Evolutionary conservation across 192 early-diverging fungal genomes (phyloP).

Genomic region (Coemansia furcata): DNA sequence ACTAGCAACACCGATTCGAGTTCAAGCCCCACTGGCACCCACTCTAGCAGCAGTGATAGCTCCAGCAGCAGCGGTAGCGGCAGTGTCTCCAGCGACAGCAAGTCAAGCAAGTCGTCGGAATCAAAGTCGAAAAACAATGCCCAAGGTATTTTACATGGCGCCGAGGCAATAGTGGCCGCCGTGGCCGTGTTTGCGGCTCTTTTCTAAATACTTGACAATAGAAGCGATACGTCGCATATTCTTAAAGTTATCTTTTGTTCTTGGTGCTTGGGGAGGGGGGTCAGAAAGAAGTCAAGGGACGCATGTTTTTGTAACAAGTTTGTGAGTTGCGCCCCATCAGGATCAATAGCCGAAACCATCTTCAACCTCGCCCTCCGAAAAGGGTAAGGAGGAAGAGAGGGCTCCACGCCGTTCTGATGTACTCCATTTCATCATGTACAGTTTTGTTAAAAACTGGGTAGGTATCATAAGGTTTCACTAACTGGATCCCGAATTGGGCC

Average conservation of each 20-base stretch:
- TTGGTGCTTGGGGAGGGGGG: too few species aligned
- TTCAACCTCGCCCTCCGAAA: too few species aligned
- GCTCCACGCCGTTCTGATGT: constrained; percentile 8
- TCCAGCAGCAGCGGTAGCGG: not conserved
- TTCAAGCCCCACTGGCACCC: not conserved
- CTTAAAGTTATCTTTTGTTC: too few species aligned
- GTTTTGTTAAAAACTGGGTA: not conserved
- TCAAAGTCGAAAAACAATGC: constrained; percentile 1
- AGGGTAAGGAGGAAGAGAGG: not conserved
- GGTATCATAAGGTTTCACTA: too few species aligned
- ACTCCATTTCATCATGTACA: constrained; percentile 18
- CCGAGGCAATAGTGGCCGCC: constrained; percentile 4
- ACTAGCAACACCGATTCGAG: not conserved
- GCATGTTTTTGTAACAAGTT: too few species aligned
- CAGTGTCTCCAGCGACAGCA: not conserved
- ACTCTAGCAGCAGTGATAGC: not conserved
- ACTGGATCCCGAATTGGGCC: too few species aligned
- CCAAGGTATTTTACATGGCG: not conserved
- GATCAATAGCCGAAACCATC: too few species aligned
- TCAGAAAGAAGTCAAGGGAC: too few species aligned
- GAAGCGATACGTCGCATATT: too few species aligned
- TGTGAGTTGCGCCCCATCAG: too few species aligned
- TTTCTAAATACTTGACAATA: not conserved
- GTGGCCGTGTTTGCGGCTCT: constrained; percentile 16
- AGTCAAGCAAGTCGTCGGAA: not conserved